Conservation (phyloP, 208 protist species). For the Leishmania braziliensis region DNA sequence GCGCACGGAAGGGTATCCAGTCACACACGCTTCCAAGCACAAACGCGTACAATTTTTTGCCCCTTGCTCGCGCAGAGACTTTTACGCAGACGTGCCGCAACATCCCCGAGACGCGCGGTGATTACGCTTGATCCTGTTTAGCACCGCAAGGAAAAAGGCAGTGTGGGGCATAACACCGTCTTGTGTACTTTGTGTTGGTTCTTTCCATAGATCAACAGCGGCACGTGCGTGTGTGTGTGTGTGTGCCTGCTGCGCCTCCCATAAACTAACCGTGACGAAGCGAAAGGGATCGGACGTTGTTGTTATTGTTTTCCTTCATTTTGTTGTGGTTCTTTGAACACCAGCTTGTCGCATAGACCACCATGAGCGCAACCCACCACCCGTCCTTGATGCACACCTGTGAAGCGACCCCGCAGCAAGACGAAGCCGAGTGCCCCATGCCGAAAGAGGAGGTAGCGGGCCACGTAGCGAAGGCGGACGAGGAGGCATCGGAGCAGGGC, state of each 20-base stretch:
- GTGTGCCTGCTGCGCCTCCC: not conserved
- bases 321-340: not conserved
- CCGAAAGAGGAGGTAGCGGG: not conserved
- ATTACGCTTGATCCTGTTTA: not conserved
- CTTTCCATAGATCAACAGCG: not conserved
- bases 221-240: not conserved
- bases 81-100: not conserved
- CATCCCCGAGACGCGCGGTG: not conserved
- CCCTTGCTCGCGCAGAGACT: not conserved
- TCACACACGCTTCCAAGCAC: not conserved
- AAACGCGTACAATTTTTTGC: not conserved
- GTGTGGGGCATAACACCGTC: not conserved
- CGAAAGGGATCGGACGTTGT: not conserved
- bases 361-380: conserved; percentile 12
- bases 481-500: conserved; percentile 5
- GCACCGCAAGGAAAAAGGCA: not conserved
- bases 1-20: not conserved
- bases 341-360: not conserved
- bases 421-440: not conserved
- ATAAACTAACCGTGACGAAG: too few species aligned
- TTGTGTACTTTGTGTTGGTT: not conserved
- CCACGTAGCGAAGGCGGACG: not conserved
- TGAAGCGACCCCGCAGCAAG: conserved; percentile 6
- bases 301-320: not conserved
- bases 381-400: not conserved